These are phyloP conservation scores for Malassezia slooffiae DNA, from an alignment of 1,284 basidiomycete genomes.

Conservation along the genomic window DNA sequence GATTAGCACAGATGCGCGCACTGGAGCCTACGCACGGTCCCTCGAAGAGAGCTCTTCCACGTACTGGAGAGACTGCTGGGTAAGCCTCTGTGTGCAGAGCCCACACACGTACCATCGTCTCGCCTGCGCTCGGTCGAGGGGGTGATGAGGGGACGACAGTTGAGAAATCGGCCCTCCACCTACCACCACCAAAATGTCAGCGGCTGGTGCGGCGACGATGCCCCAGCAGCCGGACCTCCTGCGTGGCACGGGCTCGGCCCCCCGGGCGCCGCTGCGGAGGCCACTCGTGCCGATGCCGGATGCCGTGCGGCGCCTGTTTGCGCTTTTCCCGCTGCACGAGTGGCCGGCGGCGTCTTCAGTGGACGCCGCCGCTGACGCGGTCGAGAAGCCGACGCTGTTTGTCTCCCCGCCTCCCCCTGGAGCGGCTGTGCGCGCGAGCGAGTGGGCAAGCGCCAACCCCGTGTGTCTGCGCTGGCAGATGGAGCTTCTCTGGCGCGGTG, in stretches of 20 bases:
- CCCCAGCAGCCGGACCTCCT: too few species aligned
- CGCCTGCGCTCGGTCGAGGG: too few species aligned
- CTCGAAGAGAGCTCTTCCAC: constrained; percentile 16
- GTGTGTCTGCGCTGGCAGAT: constrained; percentile 37
- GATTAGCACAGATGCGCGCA: too few species aligned
- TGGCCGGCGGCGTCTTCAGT: constrained; percentile 19
- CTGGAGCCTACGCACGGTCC: too few species aligned
- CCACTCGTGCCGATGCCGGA: constrained; percentile 18
- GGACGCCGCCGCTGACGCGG: constrained; percentile 6
- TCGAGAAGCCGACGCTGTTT: constrained; percentile 18
- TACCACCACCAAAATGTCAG: too few species aligned
- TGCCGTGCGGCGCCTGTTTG: constrained; percentile 20
- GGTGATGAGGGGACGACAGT: too few species aligned
- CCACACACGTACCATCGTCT: too few species aligned
- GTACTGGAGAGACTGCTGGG: constrained; percentile 11
- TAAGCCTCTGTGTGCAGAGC: too few species aligned
- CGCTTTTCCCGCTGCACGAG: constrained; percentile 19
- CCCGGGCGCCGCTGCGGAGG: too few species aligned
- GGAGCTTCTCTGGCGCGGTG: constrained; percentile 25
- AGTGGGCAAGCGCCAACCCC: constrained; percentile 36
- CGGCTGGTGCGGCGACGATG: too few species aligned
- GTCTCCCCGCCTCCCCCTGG: constrained; percentile 19
- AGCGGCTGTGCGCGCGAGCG: neutral
- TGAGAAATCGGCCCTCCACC: too few species aligned
- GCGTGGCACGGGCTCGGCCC: too few species aligned